Evolutionary conservation across 768 basidiomycete genomes (phyloP).

Genomic region (Multifurca ochricompacta): DNA sequence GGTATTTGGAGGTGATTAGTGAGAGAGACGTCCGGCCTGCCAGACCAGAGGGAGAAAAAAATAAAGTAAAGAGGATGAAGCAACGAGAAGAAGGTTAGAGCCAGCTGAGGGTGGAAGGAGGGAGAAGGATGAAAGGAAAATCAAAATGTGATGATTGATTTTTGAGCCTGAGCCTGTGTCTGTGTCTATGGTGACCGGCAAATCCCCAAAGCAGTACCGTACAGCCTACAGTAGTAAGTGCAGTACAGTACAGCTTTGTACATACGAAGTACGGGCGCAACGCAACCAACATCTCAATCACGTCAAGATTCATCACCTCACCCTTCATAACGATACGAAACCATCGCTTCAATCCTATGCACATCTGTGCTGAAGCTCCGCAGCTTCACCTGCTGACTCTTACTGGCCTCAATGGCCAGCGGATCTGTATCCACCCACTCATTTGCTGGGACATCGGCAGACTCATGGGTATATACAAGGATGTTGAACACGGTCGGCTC

Average conservation of each 20-base stretch:
- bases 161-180: neutral
- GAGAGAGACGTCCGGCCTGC: conserved; percentile 46
- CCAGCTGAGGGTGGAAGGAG: neutral
- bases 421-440: conserved; percentile 98
- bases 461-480: conserved; percentile 88
- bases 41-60: conserved; percentile 28
- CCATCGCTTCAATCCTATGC: conserved; percentile 97
- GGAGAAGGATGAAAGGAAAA: conserved; percentile 15
- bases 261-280: no score
- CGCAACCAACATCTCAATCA: neutral
- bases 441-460: conserved; percentile 83
- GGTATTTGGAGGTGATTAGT: conserved; percentile 21
- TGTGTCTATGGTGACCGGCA: neutral
- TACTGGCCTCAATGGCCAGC: conserved; percentile 84
- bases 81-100: conserved; percentile 13
- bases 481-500: conserved; percentile 98
- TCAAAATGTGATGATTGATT: conserved; percentile 7
- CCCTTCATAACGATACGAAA: conserved; percentile 91
- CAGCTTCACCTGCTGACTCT: conserved; percentile 90
- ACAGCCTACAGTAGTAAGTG: no score
- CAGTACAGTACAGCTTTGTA: no score
- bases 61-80: conserved; percentile 2
- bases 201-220: neutral
- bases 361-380: conserved; percentile 95
- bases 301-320: conserved; percentile 25